These are phyloP conservation scores for Yarrowia porcina DNA, from an alignment of 805 yeast species.

Conservation along the genomic window DNA sequence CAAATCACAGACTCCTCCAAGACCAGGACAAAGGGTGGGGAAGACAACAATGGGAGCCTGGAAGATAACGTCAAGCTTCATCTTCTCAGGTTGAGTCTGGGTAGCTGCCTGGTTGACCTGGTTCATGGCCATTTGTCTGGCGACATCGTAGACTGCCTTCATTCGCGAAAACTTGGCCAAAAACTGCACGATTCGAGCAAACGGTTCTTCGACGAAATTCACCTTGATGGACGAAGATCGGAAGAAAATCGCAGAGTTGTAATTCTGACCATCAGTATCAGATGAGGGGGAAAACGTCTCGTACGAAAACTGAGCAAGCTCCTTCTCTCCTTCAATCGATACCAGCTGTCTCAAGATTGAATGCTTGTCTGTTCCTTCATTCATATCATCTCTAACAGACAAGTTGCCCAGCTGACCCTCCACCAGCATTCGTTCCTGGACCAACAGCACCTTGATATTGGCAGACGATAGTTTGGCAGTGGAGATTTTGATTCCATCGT, in stretches of 20 bases:
- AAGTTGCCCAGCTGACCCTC: slow-evolving; percentile 73
- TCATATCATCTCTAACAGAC: slow-evolving; percentile 71
- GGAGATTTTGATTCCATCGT: slow-evolving; percentile 78
- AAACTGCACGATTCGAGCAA: slow-evolving; percentile 62
- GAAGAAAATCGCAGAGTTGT: slow-evolving; percentile 57
- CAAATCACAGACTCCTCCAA: slow-evolving; percentile 49
- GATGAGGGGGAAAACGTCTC: slow-evolving; percentile 69
- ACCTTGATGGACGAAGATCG: slow-evolving; percentile 72
- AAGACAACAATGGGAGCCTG: slow-evolving; percentile 81
- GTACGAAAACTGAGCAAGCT: slow-evolving; percentile 76
- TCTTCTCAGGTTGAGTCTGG: slow-evolving; percentile 46
- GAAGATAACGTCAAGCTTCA: slow-evolving; percentile 68
- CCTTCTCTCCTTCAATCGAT: slow-evolving; percentile 68
- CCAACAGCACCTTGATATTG: slow-evolving; percentile 55
- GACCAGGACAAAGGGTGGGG: slow-evolving; percentile 50
- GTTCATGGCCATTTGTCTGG: slow-evolving; percentile 82
- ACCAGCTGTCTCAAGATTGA: slow-evolving; percentile 63
- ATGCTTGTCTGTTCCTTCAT: slow-evolving; percentile 52
- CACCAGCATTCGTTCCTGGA: slow-evolving; percentile 71
- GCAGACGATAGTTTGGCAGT: slow-evolving; percentile 76
- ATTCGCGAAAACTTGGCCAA: slow-evolving; percentile 72
- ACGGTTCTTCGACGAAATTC: slow-evolving; percentile 78
- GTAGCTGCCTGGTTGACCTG: slow-evolving; percentile 73
- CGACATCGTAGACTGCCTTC: slow-evolving; percentile 86
- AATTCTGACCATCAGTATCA: slow-evolving; percentile 44